phyloP scores from a whole-genome alignment of 2,329 filamentous ascomycete genomes.

The Xylaria sp. region DNA sequence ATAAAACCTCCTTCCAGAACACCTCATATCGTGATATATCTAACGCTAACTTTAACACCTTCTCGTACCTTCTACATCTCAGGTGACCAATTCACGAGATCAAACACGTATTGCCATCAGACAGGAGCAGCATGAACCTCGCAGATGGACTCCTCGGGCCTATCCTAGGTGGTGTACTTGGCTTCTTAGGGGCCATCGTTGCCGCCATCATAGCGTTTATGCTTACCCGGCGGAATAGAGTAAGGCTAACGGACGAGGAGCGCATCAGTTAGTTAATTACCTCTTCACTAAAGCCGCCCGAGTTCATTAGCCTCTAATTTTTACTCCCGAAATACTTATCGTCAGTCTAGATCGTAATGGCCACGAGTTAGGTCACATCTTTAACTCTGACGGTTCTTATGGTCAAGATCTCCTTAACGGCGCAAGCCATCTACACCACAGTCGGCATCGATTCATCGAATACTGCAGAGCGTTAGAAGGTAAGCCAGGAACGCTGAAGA shows the following conservation, averaged over 20 bases:
- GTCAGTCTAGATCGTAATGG: not conserved
- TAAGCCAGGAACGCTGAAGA: not conserved
- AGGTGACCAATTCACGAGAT: not conserved
- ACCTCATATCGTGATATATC: too few species aligned
- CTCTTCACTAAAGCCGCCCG: not conserved
- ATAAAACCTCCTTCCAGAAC: too few species aligned
- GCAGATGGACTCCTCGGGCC: conserved; percentile 21
- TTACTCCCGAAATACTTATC: not conserved
- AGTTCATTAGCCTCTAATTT: not conserved
- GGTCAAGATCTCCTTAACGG: not conserved
- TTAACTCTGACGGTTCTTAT: too few species aligned
- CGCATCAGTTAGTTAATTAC: not conserved
- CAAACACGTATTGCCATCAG: not conserved
- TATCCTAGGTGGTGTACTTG: conserved; percentile 14
- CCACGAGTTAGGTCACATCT: not conserved
- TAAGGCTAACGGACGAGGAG: conserved; percentile 13
- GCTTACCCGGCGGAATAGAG: conserved; percentile 5
- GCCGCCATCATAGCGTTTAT: conserved; percentile 16
- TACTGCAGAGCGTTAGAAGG: conserved; percentile 1
- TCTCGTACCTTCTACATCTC: not conserved
- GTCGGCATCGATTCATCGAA: not conserved
- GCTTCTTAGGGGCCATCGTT: conserved; percentile 13
- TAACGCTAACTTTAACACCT: too few species aligned
- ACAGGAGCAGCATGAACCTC: conserved; percentile 1
- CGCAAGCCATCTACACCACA: not conserved